Conservation (phyloP, 2,329 filamentous ascomycete species). For the Diaporthe amygdali region DNA sequence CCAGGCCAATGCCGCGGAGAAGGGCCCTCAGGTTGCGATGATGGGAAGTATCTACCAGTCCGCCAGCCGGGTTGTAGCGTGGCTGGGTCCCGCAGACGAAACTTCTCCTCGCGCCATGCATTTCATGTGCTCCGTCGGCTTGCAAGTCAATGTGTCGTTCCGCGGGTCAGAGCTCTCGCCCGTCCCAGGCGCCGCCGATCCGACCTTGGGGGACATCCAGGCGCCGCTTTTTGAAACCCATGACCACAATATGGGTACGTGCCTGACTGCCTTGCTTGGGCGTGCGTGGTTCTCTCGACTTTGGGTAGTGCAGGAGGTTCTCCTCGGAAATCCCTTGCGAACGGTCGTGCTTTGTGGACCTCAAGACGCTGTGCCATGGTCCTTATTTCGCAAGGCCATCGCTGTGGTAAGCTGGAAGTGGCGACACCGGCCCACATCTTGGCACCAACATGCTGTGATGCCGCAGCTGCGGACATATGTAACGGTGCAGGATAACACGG, state of each 20-base stretch:
- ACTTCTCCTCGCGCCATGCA: background rate
- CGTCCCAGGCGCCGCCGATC: background rate
- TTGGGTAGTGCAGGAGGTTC: background rate
- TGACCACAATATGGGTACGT: background rate
- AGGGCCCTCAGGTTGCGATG: slow-evolving; percentile 5
- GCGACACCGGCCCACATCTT: background rate
- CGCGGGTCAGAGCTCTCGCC: background rate
- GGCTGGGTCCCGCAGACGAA: slow-evolving; percentile 5
- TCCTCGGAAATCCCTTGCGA: background rate
- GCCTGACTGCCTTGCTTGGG: background rate
- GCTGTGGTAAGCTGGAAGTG: background rate
- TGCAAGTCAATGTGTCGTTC: background rate
- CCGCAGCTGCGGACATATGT: background rate
- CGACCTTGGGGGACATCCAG: background rate
- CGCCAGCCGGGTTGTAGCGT: slow-evolving; percentile 5
- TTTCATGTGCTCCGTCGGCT: background rate
- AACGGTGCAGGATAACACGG: background rate
- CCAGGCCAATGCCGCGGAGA: slow-evolving; percentile 6
- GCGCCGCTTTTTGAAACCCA: background rate
- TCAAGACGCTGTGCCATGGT: background rate
- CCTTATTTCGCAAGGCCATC: background rate
- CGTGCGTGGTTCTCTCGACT: background rate
- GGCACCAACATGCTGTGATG: background rate
- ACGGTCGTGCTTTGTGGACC: background rate
- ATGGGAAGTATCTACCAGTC: slow-evolving; percentile 13